Base-by-base conservation (phyloP, 2,329 filamentous ascomycete species). In the Ramularia endophylla region DNA sequence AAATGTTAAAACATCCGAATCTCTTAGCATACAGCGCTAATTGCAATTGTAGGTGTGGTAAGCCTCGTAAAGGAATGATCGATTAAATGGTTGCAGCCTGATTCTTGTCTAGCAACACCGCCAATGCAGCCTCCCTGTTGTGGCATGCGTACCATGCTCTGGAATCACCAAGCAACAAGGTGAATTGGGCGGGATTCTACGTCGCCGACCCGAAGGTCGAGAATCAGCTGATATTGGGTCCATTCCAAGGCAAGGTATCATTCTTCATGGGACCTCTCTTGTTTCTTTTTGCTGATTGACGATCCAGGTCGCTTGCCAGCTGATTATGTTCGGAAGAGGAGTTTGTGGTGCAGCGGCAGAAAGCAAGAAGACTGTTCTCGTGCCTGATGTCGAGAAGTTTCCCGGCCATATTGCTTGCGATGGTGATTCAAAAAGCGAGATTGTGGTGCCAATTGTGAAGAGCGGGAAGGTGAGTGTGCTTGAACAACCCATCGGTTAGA, bases 161-260 rank as follows among this genome's bases (percentile, higher is more conserved):
- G 11, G 75, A 79, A 1, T 63, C 69, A 0, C 83, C 85, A 1
- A 81, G 77, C 38, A 75, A 67, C 28, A 65, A 77, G 12, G 83
- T 87, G 16, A 90, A 92, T 64, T 92, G 86, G 86, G 80, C 83
- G 33, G 84, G 85, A 17, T 90, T 88, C 69, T 88, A 88, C 67
- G 78, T 81, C 11, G 65, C 81, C 31, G 78, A 87, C 58, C 67
- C 71, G 4, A 42, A 47, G 7, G 50, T 57, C 9, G 45, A 61
- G 1, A 46, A 59, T 3, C 77, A 79, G 54, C 74, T 90, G 33
- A 83, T 89, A 51, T 77, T 90, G 1, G 85, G 83, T 0, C 85
- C 85, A 0, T 90, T 90, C 63, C 82, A 87, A 52, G 85, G 85
- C 49, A 85, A 87, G 57, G 72, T 59, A 17, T 30, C 34, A 11